Evolutionary conservation across 1,284 basidiomycete species (phyloP).

Genomic region (Phellopilus nigrolimitatus): DNA sequence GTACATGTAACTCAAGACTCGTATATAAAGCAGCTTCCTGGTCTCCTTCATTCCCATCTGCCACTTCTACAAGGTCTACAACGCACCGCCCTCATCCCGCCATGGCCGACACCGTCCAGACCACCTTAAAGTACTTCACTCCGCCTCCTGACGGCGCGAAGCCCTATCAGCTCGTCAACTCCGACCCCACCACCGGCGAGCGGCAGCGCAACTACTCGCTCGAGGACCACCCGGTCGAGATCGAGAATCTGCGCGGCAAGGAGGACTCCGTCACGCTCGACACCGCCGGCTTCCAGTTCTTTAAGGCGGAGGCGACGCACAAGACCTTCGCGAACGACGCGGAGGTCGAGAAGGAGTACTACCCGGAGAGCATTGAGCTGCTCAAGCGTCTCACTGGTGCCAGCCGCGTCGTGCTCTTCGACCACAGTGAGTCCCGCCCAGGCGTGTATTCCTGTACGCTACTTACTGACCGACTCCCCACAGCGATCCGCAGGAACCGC

Average conservation of each 20-base stretch:
- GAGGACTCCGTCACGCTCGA: conserved; percentile 46
- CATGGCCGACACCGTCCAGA: conserved; percentile 9
- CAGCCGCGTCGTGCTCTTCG: conserved; percentile 52
- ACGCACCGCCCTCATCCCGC: neutral
- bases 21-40: neutral
- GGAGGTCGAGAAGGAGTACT: conserved; percentile 49
- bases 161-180: conserved; percentile 14
- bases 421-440: conserved; percentile 48
- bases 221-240: conserved; percentile 30
- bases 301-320: conserved; percentile 37
- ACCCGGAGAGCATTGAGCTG: conserved; percentile 52
- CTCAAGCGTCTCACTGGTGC: conserved; percentile 60
- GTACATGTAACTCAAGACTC: no score
- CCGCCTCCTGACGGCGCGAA: conserved; percentile 21
- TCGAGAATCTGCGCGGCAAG: conserved; percentile 54
- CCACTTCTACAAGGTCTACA: neutral
- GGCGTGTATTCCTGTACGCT: neutral
- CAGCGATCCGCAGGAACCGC: conserved; percentile 38
- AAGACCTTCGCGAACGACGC: conserved; percentile 42
- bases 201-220: conserved; percentile 18
- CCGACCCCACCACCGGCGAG: conserved; percentile 4
- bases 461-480: neutral
- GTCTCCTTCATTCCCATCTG: neutral
- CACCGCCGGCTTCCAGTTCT: conserved; percentile 51
- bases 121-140: conserved; percentile 17